These are phyloP conservation scores for Rhodocollybia butyracea DNA, from an alignment of 768 basidiomycete genomes.

Conservation along the genomic window DNA sequence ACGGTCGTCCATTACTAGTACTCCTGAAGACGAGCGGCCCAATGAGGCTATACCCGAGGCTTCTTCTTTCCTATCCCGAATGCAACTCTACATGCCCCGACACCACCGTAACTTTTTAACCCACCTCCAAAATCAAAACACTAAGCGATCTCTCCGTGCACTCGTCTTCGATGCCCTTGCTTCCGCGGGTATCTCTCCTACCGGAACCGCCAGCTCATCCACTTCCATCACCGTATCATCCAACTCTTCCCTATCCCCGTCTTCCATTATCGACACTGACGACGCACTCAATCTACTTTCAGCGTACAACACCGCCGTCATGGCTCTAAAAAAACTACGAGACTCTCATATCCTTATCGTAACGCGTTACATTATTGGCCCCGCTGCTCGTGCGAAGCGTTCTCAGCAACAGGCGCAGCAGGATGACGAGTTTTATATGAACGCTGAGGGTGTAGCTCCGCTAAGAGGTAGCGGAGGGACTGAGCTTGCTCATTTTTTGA, in stretches of 20 bases:
- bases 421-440: not conserved
- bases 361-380: conserved; percentile 52
- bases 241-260: not conserved
- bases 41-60: not conserved
- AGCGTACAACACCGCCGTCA: conserved; percentile 49
- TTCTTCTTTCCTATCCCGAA: conserved; percentile 46
- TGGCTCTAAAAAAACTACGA: conserved; percentile 50
- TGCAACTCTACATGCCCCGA: conserved; percentile 63
- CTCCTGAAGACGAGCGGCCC: too few species aligned
- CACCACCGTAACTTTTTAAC: conserved; percentile 56
- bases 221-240: not conserved
- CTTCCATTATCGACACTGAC: not conserved
- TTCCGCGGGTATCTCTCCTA: not conserved
- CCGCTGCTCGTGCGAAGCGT: conserved; percentile 32
- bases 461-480: conserved; percentile 59
- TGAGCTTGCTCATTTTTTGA: conserved; percentile 52
- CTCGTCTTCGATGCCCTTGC: conserved; percentile 29
- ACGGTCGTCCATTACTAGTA: not conserved
- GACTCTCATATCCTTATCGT: conserved; percentile 59
- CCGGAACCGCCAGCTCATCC: not conserved
- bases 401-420: too few species aligned
- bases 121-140: conserved; percentile 42
- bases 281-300: conserved; percentile 20
- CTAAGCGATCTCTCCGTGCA: conserved; percentile 43
- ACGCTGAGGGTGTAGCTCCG: conserved; percentile 15